Base-by-base conservation (phyloP, 139 green algal genomes). In the Gonium pectorale region DNA sequence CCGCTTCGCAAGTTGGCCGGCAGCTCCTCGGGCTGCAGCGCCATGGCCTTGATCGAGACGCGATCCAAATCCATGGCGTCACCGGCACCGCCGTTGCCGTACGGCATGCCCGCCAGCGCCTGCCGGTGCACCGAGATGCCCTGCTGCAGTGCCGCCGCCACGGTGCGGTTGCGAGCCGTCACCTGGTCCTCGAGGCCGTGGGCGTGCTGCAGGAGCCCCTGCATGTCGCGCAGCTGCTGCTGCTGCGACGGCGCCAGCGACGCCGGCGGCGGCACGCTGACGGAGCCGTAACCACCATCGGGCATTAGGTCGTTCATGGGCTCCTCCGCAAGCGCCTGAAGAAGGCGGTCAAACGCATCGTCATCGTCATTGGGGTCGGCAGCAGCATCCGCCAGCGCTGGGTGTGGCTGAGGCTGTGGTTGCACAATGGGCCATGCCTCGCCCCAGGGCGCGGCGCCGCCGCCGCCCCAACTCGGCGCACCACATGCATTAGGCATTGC, bases 11-110 rank as follows among this genome's bases (percentile, higher is more conserved):
- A 59, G 31, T 71, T 82, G 27, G 11, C 1, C 2, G 75, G 75
- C 56, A 82, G 75, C 59, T 82, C 75, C 3, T 51, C 6, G 3
- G 75, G 75, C 59, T 82, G 75, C 75, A 82, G 60, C 40, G 44
- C 71, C 75, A 82, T 82, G n/a, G 75, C 75, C 41, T 82, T 82
- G 41, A 82, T 71, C 1, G 27, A 35, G 17, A 82, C 38, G 27
- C 75, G 75, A 24, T 82, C 75, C 40, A 82, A 5, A 26, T 82
- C 75, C 54, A 82, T 44, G 15, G 38, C 11, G 13, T 56, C 35
- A 22, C 17, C 64, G 64, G 7, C 64, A 35, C 35, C 64, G 66
- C 13, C 33, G 54, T 27, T 26, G 37, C 31, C 64, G 59, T 82
- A 82, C 43, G 75, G 75, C 56, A 43, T 27, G 15, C 7, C 17